phyloP scores from a whole-genome alignment of 345 rosid species.

The Carallia pectinifolia region DNA sequence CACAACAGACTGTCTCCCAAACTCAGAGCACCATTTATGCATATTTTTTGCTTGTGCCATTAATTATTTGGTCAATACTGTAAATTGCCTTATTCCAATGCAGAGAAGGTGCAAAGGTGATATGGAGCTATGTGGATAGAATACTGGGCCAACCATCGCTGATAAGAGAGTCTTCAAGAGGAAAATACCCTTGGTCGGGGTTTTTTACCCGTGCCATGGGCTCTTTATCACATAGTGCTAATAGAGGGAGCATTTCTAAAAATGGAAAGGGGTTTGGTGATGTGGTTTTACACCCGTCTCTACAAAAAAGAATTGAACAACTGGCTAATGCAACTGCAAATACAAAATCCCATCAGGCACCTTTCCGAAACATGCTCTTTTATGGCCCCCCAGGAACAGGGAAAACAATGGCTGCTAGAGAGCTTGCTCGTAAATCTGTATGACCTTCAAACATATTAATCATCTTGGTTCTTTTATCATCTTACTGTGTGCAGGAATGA shows the following conservation, averaged over 20 bases:
- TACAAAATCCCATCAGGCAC: slow-evolving; percentile 93
- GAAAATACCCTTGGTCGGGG: slow-evolving; percentile 99
- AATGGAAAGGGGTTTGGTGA: slow-evolving; percentile 84
- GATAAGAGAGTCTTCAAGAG: slow-evolving; percentile 95
- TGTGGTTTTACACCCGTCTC: slow-evolving; percentile 87
- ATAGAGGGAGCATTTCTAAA: slow-evolving; percentile 43
- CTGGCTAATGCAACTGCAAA: slow-evolving; percentile 90
- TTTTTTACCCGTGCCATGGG: slow-evolving; percentile 42
- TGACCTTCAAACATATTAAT: slow-evolving; percentile 20
- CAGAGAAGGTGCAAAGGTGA: slow-evolving; percentile 98
- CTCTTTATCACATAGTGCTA: slow-evolving; percentile 41
- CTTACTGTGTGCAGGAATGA: too few species aligned
- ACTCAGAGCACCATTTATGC: background rate
- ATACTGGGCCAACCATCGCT: slow-evolving; percentile 97
- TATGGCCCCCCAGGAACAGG: slow-evolving; percentile 99
- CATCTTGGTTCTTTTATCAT: background rate
- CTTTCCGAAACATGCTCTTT: slow-evolving; percentile 91
- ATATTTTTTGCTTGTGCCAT: background rate
- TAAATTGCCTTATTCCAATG: slow-evolving; percentile 14
- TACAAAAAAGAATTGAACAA: slow-evolving; percentile 80
- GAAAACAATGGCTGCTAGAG: slow-evolving; percentile 98
- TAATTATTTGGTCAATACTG: background rate
- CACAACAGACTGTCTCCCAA: background rate
- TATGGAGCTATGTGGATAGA: slow-evolving; percentile 98
- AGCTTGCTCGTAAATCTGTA: slow-evolving; percentile 88